phyloP scores from a whole-genome alignment of 1,139 yeast species.

The Debaryomycetaceae sp. region DNA sequence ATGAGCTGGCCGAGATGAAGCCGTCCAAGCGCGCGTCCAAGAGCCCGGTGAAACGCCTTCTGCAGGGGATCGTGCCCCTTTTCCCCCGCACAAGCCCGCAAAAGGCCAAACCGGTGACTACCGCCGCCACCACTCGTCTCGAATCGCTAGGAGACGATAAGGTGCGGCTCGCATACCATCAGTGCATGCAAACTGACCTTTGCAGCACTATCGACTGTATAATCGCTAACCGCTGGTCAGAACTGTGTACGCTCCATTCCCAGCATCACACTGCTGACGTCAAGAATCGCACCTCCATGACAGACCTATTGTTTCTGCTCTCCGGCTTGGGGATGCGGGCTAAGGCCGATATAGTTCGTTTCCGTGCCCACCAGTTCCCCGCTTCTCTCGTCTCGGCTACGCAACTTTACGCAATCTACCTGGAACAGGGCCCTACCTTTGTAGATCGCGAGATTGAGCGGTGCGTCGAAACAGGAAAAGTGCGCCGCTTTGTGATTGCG shows the following conservation, averaged over 20 bases:
- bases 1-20: no score
- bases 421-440: conserved; percentile 30
- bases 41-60: conserved; percentile 1
- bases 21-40: no score
- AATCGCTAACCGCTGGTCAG: conserved; percentile 29
- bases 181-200: background rate
- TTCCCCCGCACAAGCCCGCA: no score
- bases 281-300: conserved; percentile 8
- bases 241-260: conserved; percentile 16
- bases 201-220: conserved; percentile 22
- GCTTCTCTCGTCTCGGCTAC: conserved; percentile 25
- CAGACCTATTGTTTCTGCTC: conserved; percentile 23
- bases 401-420: conserved; percentile 32
- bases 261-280: conserved; percentile 10
- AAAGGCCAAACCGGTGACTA: no score
- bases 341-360: conserved; percentile 30
- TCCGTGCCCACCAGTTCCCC: conserved; percentile 22
- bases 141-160: conserved; percentile 20
- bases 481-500: conserved; percentile 30
- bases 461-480: conserved; percentile 19
- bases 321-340: conserved; percentile 21
- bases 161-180: conserved; percentile 29
- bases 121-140: conserved; percentile 1
- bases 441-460: conserved; percentile 32
- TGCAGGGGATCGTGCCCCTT: conserved; percentile 4